Conservation (phyloP, 495 filamentous ascomycete genomes). For the Aspergillus ellipticus region DNA sequence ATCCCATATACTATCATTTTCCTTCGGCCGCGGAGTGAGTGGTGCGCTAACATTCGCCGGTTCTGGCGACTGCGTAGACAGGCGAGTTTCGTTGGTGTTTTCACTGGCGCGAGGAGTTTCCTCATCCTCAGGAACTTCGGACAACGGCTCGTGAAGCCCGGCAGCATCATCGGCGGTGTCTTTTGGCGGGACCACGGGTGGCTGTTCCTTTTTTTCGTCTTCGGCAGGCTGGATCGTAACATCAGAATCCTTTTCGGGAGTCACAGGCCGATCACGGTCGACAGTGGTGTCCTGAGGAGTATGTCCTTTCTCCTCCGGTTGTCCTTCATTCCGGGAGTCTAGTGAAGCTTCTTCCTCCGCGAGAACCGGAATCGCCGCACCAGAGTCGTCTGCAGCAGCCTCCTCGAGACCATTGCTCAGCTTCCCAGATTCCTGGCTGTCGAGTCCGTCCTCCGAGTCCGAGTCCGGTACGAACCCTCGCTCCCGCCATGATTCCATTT, state of each 20-base stretch:
- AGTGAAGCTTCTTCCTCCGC: background rate
- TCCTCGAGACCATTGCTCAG: conserved; percentile 8
- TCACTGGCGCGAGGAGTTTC: background rate
- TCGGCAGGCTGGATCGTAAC: background rate
- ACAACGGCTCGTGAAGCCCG: background rate
- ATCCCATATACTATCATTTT: conserved; percentile 18
- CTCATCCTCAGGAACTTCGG: background rate
- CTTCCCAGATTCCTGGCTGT: conserved; percentile 29
- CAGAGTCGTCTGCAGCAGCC: conserved; percentile 10
- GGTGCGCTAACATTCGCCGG: conserved; percentile 5
- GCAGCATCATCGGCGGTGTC: background rate
- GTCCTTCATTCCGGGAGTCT: background rate
- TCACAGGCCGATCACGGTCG: background rate
- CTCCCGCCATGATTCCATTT: conserved; percentile 61
- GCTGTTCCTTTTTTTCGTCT: background rate
- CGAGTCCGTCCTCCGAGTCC: conserved; percentile 54
- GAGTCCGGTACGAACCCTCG: conserved; percentile 62
- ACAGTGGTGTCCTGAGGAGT: background rate
- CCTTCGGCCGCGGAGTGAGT: conserved; percentile 13
- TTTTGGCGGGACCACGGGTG: background rate
- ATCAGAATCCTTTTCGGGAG: background rate
- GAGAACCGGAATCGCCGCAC: conserved; percentile 2
- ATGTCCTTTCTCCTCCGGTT: background rate
- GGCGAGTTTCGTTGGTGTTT: background rate
- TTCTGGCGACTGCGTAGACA: conserved; percentile 2